Evolutionary conservation across 306 rosid species (phyloP).

Genomic region (Urtica urens): DNA sequence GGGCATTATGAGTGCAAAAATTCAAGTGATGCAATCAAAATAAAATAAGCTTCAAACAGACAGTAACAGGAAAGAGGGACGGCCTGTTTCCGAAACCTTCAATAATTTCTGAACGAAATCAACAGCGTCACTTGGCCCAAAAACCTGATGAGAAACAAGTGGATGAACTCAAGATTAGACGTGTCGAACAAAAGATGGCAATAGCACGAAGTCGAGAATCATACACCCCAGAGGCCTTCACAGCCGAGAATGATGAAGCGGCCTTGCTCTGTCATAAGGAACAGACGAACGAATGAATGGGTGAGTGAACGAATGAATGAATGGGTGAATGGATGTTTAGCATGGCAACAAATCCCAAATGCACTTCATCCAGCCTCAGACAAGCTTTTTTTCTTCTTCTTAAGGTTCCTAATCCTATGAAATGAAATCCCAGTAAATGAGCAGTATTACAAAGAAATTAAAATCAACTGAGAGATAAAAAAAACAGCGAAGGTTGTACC

Average conservation of each 20-base stretch:
- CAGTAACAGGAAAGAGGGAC: constrained; percentile 9
- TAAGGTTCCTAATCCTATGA: background rate
- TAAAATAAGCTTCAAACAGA: background rate
- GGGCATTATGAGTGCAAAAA: no score
- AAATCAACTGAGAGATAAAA: no score
- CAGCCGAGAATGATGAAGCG: constrained; percentile 90
- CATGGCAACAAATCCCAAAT: constrained; percentile 75
- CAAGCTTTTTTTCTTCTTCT: background rate
- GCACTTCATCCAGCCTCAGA: constrained; percentile 26
- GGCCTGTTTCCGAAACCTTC: constrained; percentile 37
- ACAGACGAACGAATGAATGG: no score
- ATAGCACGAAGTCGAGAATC: background rate
- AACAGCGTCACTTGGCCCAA: constrained; percentile 93
- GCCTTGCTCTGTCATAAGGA: constrained; percentile 64
- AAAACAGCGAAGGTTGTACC: background rate
- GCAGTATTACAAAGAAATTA: background rate
- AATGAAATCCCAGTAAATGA: background rate
- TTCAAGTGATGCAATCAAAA: background rate
- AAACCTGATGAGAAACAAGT: constrained; percentile 44
- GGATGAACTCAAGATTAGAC: background rate
- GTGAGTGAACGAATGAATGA: no score
- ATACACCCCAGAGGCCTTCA: constrained; percentile 95
- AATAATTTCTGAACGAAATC: constrained; percentile 68
- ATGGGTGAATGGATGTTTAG: constrained; percentile 82
- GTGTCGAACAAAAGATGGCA: background rate